phyloP scores from a whole-genome alignment of 2,329 filamentous ascomycete genomes.

The Leptographium radiaticola region DNA sequence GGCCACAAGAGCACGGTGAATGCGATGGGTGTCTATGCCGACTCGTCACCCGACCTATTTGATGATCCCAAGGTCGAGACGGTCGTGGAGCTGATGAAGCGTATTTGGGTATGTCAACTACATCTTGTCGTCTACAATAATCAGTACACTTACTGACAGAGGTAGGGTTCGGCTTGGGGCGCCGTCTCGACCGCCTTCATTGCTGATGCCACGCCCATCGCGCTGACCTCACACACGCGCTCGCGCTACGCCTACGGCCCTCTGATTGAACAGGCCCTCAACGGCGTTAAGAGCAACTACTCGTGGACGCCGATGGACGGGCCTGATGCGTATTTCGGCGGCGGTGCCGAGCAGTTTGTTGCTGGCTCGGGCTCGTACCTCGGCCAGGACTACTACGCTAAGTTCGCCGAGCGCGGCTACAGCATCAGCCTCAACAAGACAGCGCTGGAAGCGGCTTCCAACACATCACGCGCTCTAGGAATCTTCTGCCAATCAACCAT shows the following conservation, averaged over 20 bases:
- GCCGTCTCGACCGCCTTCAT: slow-evolving; percentile 70
- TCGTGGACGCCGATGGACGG: slow-evolving; percentile 64
- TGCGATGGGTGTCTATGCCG: slow-evolving; percentile 66
- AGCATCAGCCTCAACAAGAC: slow-evolving; percentile 63
- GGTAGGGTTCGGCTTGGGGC: slow-evolving; percentile 40
- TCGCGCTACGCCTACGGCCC: slow-evolving; percentile 55
- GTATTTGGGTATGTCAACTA: slow-evolving; percentile 43
- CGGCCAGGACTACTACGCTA: slow-evolving; percentile 66
- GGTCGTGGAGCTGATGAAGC: slow-evolving; percentile 64
- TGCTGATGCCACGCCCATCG: slow-evolving; percentile 72
- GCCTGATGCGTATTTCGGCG: slow-evolving; percentile 72
- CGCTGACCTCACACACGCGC: slow-evolving; percentile 59
- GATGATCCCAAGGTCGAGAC: slow-evolving; percentile 83
- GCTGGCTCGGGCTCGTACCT: slow-evolving; percentile 50
- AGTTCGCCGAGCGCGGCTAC: slow-evolving; percentile 63
- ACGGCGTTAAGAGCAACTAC: slow-evolving; percentile 67
- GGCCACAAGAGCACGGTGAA: slow-evolving; percentile 80
- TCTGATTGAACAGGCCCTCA: slow-evolving; percentile 63
- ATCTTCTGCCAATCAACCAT: slow-evolving; percentile 66
- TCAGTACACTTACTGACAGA: slow-evolving; percentile 7
- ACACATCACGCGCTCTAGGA: slow-evolving; percentile 53
- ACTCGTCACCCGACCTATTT: slow-evolving; percentile 58
- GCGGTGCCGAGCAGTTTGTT: slow-evolving; percentile 71
- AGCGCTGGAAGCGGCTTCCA: slow-evolving; percentile 43
- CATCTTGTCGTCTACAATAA: slow-evolving; percentile 8